Evolutionary conservation across 805 yeast genomes (phyloP), one percentile per base, ranked within the genome.

Genomic region (Candida schatavii): DNA sequence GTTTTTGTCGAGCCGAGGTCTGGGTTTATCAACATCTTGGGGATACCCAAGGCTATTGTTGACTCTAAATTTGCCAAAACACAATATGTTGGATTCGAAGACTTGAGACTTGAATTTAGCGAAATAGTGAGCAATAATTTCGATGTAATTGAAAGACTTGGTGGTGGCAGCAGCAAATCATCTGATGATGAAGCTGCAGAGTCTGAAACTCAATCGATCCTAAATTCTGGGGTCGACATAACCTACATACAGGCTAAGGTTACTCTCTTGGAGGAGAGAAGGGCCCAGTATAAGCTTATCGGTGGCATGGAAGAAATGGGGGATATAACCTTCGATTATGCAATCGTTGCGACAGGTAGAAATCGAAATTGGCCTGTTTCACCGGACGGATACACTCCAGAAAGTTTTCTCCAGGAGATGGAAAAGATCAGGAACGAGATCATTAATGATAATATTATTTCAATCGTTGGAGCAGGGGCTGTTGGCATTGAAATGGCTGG

Each of bases 361-460:
- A 62, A 75, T 40, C 58, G 82, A 45, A 58, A 61, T 32, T 76
- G 80, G 79, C 83, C 82, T 11, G 68, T 74, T 28, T 75, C 77
- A 27, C 82, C 81, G 2, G 51, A 59, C n/a, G 78, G 72, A 0
- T 49, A 47, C 35, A 68, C 70, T 10, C 57, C 52, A 39, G 61
- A 62, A 14, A 54, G 52, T 5, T 76, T 62, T 47, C 42, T 68
- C 21, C 43, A 54, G 15, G 82, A 78, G 47, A 75, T 77, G 78
- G 38, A 44, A 3, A 48, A 52, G 17, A 61, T 66, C 29, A 49
- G 50, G 21, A 47, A 50, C 1, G 52, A 56, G n/a, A 63, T 77
- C 37, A 55, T 52, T 13, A 34, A 43, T 3, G 64, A 72, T 13
- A 54, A 69, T 7, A 59, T 52, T 5, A 55, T 62, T 4, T 62